These are phyloP conservation scores for Podaxis rugospora DNA, from an alignment of 768 basidiomycete genomes.

Conservation along the genomic window DNA sequence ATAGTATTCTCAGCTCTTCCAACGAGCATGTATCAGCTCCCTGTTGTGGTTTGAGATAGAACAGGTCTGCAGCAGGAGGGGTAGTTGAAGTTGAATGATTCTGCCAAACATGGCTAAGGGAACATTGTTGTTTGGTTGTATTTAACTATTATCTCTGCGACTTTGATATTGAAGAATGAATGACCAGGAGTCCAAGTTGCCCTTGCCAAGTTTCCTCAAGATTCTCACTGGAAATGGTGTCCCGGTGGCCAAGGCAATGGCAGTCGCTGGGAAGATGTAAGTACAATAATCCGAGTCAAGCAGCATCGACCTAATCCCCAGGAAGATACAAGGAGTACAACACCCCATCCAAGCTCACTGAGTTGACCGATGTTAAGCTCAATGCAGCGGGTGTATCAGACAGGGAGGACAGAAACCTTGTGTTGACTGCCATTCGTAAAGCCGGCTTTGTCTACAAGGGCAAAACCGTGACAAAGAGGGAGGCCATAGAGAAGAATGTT, in stretches of 20 bases:
- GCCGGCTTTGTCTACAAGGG: constrained; percentile 49
- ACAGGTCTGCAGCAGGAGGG: background rate
- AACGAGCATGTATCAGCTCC: background rate
- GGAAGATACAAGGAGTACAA: constrained; percentile 68
- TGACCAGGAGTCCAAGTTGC: constrained; percentile 39
- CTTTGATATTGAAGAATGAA: constrained; percentile 13
- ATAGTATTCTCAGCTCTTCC: background rate
- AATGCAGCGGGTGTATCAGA: constrained; percentile 51
- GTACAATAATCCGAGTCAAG: constrained; percentile 13
- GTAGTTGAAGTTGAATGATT: background rate
- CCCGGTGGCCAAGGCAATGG: constrained; percentile 63
- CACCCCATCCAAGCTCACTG: constrained; percentile 51
- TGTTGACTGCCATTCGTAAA: constrained; percentile 57
- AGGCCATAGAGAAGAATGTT: constrained; percentile 15
- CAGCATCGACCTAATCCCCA: background rate
- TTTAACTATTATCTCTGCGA: background rate
- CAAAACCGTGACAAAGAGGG: constrained; percentile 20
- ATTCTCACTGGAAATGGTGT: constrained; percentile 55
- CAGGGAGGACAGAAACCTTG: constrained; percentile 59
- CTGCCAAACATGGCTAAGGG: background rate
- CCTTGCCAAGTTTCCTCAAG: constrained; percentile 65
- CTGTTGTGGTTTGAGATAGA: background rate
- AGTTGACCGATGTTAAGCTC: constrained; percentile 59
- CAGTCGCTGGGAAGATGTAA: constrained; percentile 65
- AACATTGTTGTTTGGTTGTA: constrained; percentile 1